Conservation (phyloP, 192 early-diverging fungal genomes). For the Entomortierella chlamydospora region DNA sequence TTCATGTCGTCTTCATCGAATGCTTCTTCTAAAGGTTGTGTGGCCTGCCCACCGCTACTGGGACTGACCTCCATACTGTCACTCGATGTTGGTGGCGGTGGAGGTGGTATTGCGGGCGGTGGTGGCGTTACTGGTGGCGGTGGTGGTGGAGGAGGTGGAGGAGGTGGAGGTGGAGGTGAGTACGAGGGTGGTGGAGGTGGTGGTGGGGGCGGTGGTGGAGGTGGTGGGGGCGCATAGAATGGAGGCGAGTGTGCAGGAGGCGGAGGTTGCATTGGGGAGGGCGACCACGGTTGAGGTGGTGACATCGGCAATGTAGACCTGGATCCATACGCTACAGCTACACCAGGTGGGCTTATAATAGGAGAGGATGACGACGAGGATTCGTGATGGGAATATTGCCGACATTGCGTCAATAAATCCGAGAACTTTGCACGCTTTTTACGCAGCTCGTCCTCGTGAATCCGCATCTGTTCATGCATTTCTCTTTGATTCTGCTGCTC, state of each 20-base stretch:
- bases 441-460: slow-evolving; percentile 14
- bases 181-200: slow-evolving; percentile 19
- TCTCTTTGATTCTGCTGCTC: slow-evolving; percentile 9
- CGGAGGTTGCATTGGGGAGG: slow-evolving; percentile 21
- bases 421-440: background rate
- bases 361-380: background rate
- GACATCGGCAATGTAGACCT: slow-evolving; percentile 2
- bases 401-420: background rate
- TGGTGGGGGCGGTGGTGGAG: slow-evolving; percentile 26
- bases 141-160: slow-evolving; percentile 15
- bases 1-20: slow-evolving; percentile 11
- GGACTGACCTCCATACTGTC: background rate
- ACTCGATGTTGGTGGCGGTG: background rate
- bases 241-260: slow-evolving; percentile 24
- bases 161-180: slow-evolving; percentile 20
- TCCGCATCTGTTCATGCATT: slow-evolving; percentile 1
- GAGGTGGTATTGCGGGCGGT: slow-evolving; percentile 12
- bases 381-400: background rate
- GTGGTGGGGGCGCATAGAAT: slow-evolving; percentile 19
- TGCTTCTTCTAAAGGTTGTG: background rate
- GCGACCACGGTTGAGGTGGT: slow-evolving; percentile 18
- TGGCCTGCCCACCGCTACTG: background rate
- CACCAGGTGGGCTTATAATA: slow-evolving; percentile 1
- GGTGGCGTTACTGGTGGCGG: slow-evolving; percentile 7
- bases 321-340: slow-evolving; percentile 1